These are phyloP conservation scores for Clonostachys chloroleuca DNA, from an alignment of 2,329 filamentous ascomycete species.

Conservation along the genomic window DNA sequence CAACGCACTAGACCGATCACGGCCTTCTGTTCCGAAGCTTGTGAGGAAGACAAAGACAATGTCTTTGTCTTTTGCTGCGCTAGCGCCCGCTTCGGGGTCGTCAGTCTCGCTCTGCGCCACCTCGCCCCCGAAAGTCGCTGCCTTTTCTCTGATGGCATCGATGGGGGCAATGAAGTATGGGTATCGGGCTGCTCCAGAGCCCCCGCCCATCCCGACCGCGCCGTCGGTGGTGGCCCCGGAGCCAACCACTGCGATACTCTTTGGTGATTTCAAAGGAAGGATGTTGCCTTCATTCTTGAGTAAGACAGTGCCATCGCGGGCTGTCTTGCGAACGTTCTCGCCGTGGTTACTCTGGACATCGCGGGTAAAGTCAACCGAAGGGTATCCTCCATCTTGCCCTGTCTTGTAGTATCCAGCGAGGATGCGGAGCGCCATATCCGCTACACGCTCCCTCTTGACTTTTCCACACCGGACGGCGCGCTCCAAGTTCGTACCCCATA, in stretches of 20 bases:
- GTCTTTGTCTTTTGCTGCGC: conserved; percentile 46
- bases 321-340: conserved; percentile 54
- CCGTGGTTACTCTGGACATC: conserved; percentile 57
- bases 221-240: conserved; percentile 56
- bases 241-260: conserved; percentile 57
- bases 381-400: conserved; percentile 44
- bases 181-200: conserved; percentile 56
- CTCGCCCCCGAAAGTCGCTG: conserved; percentile 38
- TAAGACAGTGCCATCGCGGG: conserved; percentile 55
- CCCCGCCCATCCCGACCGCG: conserved; percentile 67
- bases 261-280: conserved; percentile 45
- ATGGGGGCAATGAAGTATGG: conserved; percentile 63
- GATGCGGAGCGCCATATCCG: conserved; percentile 64
- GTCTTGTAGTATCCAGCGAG: conserved; percentile 59
- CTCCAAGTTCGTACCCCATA: conserved; percentile 51
- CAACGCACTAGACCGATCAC: conserved; percentile 57
- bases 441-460: conserved; percentile 54
- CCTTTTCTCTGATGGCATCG: conserved; percentile 58
- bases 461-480: conserved; percentile 52
- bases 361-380: conserved; percentile 47
- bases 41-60: conserved; percentile 62
- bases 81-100: conserved; percentile 33
- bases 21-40: conserved; percentile 59
- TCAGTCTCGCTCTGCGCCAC: conserved; percentile 51
- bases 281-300: conserved; percentile 58